phyloP scores from a whole-genome alignment of 371 early-diverging fungal genomes.

The Umbelopsis sp. region DNA sequence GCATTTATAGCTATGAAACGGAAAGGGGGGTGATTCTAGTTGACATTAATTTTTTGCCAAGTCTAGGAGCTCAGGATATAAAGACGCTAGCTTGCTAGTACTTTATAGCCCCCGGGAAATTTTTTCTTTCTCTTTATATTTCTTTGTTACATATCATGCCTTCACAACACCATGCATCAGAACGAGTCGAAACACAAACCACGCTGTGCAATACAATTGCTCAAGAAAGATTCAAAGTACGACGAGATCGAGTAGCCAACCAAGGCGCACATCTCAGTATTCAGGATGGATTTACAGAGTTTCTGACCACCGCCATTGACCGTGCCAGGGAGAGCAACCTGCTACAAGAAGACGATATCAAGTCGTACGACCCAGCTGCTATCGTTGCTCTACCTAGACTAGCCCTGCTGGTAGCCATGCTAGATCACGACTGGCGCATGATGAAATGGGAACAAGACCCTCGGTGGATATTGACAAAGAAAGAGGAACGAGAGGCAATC shows the following conservation, averaged over 20 bases:
- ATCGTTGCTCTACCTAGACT: slow-evolving; percentile 7
- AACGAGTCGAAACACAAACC: background rate
- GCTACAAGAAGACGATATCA: background rate
- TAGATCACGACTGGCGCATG: background rate
- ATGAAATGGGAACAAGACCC: background rate
- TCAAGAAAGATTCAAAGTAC: background rate
- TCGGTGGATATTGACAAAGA: background rate
- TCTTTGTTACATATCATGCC: background rate
- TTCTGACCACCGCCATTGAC: slow-evolving; percentile 1
- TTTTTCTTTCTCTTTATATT: background rate
- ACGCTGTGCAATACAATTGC: background rate
- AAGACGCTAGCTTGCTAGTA: no score
- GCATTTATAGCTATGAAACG: no score
- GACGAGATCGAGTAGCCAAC: background rate
- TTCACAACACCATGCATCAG: background rate
- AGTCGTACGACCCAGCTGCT: slow-evolving; percentile 1
- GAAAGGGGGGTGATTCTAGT: no score
- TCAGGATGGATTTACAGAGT: background rate
- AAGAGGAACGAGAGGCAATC: slow-evolving; percentile 3
- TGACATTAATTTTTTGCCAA: no score
- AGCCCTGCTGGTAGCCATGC: slow-evolving; percentile 4
- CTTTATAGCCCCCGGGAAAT: background rate
- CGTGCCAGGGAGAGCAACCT: background rate
- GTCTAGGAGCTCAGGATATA: no score
- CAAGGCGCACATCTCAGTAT: background rate